Base-by-base conservation (phyloP, 495 filamentous ascomycete genomes). In the Cetradonia linearis region DNA sequence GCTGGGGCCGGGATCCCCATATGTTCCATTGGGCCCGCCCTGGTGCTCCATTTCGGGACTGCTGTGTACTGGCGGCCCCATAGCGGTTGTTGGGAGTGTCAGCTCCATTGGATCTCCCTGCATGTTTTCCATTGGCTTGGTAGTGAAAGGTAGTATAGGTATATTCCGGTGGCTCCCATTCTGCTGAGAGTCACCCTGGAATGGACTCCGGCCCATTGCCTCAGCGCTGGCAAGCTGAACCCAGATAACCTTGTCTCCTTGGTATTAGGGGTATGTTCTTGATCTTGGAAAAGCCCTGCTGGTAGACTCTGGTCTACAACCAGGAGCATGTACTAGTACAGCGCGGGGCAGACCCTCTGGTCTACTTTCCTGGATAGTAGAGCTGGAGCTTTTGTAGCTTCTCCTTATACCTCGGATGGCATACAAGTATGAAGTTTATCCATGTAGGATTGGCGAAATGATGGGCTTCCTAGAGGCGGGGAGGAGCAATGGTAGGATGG, bases 91-190 rank as follows among this genome's bases (percentile, higher is more conserved):
- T 58, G 76, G 66, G 31, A 77, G 72, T 59, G 79, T 79, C 65
- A 78, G 67, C 30, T 80, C 78, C 77, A 80, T 81, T 37, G 73
- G 73, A 42, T 73, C 72, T 42, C 68, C 70, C 59, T 71, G 69
- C 62, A 66, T 70, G 38, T 67, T 65, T 20, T 77, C 75, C 20
- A 66, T 40, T 40, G 71, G 66, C 44, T 73, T 63, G 9, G 67
- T 66, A 44, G 72, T 71, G 36, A 71, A 74, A 36, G 73, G 72
- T 49, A 81, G 72, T 54, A 81, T 70, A 53, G 77, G 72, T 58
- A 79, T 55, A 27, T 61, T 62, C 38, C 62, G 31, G 38, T 64
- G 65, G n/a, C 55, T 42, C 7, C 46, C 54, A 53, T 59, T 60
- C 13, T 66, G 64, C 36, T 63, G 63, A 42, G 61, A 28, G 27